phyloP scores from a whole-genome alignment of 2,329 filamentous ascomycete genomes.

The Lachnellula occidentalis region DNA sequence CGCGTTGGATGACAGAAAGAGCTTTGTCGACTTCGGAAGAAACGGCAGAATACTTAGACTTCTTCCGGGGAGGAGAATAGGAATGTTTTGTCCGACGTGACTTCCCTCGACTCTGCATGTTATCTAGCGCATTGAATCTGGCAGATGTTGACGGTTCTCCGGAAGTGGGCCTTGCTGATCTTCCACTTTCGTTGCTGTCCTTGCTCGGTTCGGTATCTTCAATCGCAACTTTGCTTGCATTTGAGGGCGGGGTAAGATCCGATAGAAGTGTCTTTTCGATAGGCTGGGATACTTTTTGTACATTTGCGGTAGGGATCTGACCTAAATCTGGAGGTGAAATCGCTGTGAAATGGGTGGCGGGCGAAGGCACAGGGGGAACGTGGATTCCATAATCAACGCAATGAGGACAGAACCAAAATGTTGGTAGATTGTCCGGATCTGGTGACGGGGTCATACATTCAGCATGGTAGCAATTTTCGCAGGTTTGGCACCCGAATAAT shows the following conservation, averaged over 20 bases:
- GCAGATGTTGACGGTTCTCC: not conserved
- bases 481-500: slow-evolving; percentile 18
- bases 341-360: slow-evolving; percentile 2
- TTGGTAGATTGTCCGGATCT: slow-evolving; percentile 9
- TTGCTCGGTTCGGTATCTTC: not conserved
- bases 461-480: slow-evolving; percentile 16
- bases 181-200: not conserved
- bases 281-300: not conserved
- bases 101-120: not conserved
- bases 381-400: slow-evolving; percentile 16
- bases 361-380: slow-evolving; percentile 7
- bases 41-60: slow-evolving; percentile 19
- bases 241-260: not conserved
- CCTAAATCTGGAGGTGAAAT: not conserved
- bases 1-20: slow-evolving; percentile 15
- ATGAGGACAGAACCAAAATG: slow-evolving; percentile 22
- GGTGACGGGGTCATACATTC: slow-evolving; percentile 18
- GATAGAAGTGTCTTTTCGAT: not conserved
- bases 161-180: not conserved
- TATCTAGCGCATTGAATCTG: not conserved
- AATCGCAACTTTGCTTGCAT: not conserved
- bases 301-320: not conserved
- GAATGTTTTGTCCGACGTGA: slow-evolving; percentile 2
- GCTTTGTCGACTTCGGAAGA: slow-evolving; percentile 20
- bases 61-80: slow-evolving; percentile 15